A percentile compares a stretch with the other conserved stretches of the same genome.
Evolutionary conservation across 352 stramenopile genomes (phyloP).

Genomic region (Detonula confervacea): DNA sequence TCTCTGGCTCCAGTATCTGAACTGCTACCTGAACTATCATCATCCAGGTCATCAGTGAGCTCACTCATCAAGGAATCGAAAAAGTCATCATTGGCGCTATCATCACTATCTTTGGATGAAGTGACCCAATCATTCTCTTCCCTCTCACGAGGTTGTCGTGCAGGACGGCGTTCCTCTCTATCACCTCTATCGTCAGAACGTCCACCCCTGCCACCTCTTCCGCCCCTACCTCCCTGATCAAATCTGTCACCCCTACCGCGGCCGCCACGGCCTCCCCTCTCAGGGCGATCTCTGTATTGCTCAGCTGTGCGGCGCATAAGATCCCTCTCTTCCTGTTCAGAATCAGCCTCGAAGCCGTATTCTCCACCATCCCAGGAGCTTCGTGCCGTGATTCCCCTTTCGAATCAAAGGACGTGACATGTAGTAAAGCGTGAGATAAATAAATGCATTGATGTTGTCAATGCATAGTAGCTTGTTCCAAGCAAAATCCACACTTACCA

Average conservation of each 20-base stretch:
- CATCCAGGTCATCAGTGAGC: slow-evolving; percentile 38
- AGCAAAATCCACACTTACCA: slow-evolving; percentile 23
- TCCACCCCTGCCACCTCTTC: background rate
- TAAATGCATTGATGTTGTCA: background rate
- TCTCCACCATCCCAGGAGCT: slow-evolving; percentile 46
- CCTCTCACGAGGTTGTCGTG: slow-evolving; percentile 21
- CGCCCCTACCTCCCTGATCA: background rate
- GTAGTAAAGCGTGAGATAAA: background rate
- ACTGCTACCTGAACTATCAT: slow-evolving; percentile 15
- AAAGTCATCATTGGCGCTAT: slow-evolving; percentile 37
- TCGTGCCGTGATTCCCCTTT: slow-evolving; percentile 16
- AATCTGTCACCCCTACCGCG: slow-evolving; percentile 13
- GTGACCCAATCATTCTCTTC: slow-evolving; percentile 31
- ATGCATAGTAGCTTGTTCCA: too few species aligned
- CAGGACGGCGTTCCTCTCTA: slow-evolving; percentile 10
- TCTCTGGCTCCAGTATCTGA: slow-evolving; percentile 17
- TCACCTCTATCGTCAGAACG: background rate
- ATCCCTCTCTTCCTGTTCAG: slow-evolving; percentile 41
- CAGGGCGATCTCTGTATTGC: slow-evolving; percentile 37
- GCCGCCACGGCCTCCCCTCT: slow-evolving; percentile 7
- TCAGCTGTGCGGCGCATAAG: slow-evolving; percentile 13
- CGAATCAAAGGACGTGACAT: background rate
- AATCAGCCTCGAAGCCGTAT: slow-evolving; percentile 48
- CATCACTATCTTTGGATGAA: background rate
- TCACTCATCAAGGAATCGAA: slow-evolving; percentile 58